Base-by-base conservation (phyloP, 2,329 filamentous ascomycete species). In the Rutstroemia sp. region DNA sequence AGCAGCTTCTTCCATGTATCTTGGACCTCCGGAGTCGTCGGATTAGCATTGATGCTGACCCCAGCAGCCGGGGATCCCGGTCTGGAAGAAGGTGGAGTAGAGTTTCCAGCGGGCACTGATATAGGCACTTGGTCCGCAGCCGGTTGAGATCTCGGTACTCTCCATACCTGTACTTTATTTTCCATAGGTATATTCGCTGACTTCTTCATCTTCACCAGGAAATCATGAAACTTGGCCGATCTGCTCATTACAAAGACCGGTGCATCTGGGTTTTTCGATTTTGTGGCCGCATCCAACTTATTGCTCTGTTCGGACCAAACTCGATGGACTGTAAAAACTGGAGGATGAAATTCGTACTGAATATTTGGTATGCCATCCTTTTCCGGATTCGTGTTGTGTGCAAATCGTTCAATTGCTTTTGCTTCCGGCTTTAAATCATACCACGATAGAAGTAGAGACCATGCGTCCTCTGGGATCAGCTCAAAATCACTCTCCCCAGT, bases 311-410 rank as follows among this genome's bases (percentile, higher is more conserved):
- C 74, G 2, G 81, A 81, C 69, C 85, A 86, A 1, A 97, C 76
- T 63, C 92, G 90, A 67, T 95, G 84, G 59, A 97, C 78, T 1
- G 85, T 90, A 70, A 96, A 89, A 45, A 96, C 78, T 0, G 90
- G 90, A 4, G 92, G 94, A 66, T 91, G 83, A 42, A 90, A 77
- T 72, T 97, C 94, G 70, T 87, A 95, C 65, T 87, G 77, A 48
- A 96, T 74, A 61, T 95, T 90, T 41, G 82, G 75, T 3, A 73
- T 66, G 16, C 73, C 72, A n/a, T 73, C 67, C 2, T 78, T 78
- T 42, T 81, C 79, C 1, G 77, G 75, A 7, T 84, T 79, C 25
- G 87, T 91, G 70, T 96, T 87, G 71, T 92, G 87, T 39, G 88
- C 91, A 62, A 80, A 81, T 58, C 94, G 85, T 47, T 83, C 73